A percentile compares a stretch with the other conserved stretches of the same genome.
Conservation (phyloP, 2,329 filamentous ascomycete species). For the Pseudofabraea citricarpa region DNA sequence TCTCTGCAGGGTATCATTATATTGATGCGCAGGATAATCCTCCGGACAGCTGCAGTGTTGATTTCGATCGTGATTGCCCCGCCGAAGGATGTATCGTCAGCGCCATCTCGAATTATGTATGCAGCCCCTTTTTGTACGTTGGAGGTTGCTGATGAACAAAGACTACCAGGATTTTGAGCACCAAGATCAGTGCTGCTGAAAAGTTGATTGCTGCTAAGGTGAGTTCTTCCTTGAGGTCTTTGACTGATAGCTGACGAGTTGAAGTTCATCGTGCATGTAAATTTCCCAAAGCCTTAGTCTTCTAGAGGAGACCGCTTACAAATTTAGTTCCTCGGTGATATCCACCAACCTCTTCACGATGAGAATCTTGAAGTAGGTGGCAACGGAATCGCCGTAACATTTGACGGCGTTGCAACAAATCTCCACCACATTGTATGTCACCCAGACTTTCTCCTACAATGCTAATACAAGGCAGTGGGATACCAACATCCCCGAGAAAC, state of each 20-base stretch:
- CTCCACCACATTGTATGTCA: conserved; percentile 61
- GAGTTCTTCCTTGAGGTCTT: neutral
- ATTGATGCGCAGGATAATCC: conserved; percentile 63
- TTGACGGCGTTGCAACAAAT: conserved; percentile 51
- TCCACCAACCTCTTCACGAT: conserved; percentile 64
- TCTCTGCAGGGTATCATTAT: conserved; percentile 60
- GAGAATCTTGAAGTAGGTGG: conserved; percentile 62
- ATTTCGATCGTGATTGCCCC: conserved; percentile 57
- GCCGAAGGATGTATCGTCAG: conserved; percentile 54
- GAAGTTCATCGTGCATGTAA: conserved; percentile 27
- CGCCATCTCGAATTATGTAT: conserved; percentile 24
- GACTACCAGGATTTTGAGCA: conserved; percentile 16
- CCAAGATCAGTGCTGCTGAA: conserved; percentile 37
- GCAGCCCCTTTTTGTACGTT: neutral
- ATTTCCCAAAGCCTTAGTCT: conserved; percentile 16
- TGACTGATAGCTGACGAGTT: neutral
- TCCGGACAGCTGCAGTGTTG: conserved; percentile 50
- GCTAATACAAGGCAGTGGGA: conserved; percentile 34
- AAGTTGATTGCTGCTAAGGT: conserved; percentile 54
- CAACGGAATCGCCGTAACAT: conserved; percentile 62
- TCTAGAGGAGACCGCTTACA: conserved; percentile 5
- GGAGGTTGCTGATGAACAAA: conserved; percentile 29
- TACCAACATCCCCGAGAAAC: conserved; percentile 60
- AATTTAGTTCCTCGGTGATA: conserved; percentile 43
- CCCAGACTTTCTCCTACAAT: neutral